Evolutionary conservation across 495 filamentous ascomycete genomes (phyloP), one percentile per base, ranked within the genome.

Genomic region (Pseudevernia furfuracea): DNA sequence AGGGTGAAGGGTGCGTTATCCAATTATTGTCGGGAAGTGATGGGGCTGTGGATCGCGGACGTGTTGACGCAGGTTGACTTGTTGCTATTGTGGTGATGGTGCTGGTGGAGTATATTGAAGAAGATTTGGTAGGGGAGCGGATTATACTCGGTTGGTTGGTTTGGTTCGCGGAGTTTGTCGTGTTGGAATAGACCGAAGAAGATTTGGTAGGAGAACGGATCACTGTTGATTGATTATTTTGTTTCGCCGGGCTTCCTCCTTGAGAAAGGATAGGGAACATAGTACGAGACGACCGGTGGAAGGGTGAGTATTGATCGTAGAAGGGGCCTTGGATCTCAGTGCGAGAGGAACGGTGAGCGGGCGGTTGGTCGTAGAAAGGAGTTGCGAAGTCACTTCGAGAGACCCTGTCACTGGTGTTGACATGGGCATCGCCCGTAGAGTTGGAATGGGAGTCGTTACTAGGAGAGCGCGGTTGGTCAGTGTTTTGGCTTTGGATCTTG

Each of bases 1-100:
- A 81, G 66, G 67, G 83, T 71, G 73, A 88, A 0, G 83, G 76
- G 67, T 87, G 84, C 14, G 80, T 81, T 70, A 88, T 82, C 77
- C 81, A 85, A 65, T 87, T 85, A 6, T 80, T 74, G 48, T 86
- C 84, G 23, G 76, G 75, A 21, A 71, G 53, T 4, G 69, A 71
- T 17, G 74, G 71, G 14, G 62, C 70, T 68, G 77, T 70, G 71
- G 77, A 65, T 66, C 70, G 49, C 64, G 78, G 61, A 68, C 69
- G 70, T 12, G 39, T 61, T 38, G 62, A 60, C 66, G 64, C 11
- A 41, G 66, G 44, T 55, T 34, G 66, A 75, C 41, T 64, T n/a
- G 62, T 59, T 38, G 55, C 30, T 49, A 67, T 59, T 53, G 68
- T 44, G 41, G 58, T 58, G 14, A 64, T 59, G 32, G 67, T 67